These are phyloP conservation scores for Solanum clarkiae DNA, from an alignment of 257 asterid species.

Conservation along the genomic window DNA sequence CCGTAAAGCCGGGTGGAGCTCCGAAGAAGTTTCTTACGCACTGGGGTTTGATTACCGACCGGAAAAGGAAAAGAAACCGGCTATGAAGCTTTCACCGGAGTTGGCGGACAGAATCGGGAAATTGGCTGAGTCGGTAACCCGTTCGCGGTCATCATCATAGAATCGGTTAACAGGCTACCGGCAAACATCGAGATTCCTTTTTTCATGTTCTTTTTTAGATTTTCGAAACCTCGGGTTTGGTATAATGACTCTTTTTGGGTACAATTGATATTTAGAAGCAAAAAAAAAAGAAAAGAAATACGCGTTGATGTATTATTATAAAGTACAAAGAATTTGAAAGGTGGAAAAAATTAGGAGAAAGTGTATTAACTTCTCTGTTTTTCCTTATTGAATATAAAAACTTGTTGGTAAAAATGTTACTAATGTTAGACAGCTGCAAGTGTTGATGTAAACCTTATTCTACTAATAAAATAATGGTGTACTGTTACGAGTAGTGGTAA, in stretches of 20 bases:
- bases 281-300: not conserved
- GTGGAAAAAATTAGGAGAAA: not conserved
- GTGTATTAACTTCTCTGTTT: not conserved
- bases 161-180: slow-evolving; percentile 10
- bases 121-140: slow-evolving; percentile 77
- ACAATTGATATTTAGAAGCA: slow-evolving; percentile 13
- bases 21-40: slow-evolving; percentile 87
- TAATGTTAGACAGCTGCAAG: not conserved
- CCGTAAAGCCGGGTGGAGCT: slow-evolving; percentile 91
- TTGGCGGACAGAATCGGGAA: slow-evolving; percentile 56
- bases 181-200: slow-evolving; percentile 46
- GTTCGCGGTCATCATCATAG: slow-evolving; percentile 28
- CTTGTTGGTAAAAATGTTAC: not conserved
- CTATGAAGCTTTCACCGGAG: slow-evolving; percentile 58
- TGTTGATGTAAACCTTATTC: not conserved
- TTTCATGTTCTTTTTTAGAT: slow-evolving; percentile 2
- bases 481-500: not conserved
- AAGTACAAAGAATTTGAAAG: not conserved
- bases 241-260: slow-evolving; percentile 17
- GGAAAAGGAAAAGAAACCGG: slow-evolving; percentile 64
- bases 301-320: not conserved
- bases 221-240: slow-evolving; percentile 42
- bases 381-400: not conserved
- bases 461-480: not conserved
- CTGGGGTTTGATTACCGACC: slow-evolving; percentile 70